Evolutionary conservation across 2,329 filamentous ascomycete species (phyloP), one percentile per base, ranked within the genome.

Genomic region (Colletotrichum chrysophilum): DNA sequence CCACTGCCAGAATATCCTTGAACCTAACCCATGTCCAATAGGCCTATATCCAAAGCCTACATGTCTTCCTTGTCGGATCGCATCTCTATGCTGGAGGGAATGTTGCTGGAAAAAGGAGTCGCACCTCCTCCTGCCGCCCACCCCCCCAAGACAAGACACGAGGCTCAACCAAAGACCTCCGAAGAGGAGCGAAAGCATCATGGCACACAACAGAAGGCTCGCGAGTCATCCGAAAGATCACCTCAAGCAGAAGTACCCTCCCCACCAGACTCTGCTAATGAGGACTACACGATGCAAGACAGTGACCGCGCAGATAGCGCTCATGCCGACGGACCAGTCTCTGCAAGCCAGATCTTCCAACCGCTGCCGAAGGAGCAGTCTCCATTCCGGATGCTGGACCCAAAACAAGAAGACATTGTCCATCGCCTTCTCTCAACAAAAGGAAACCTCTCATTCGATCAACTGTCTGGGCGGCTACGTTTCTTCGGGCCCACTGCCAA

Each of bases 21-120:
- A 21, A 28, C 12, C 67, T 70, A 28, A 70, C 36, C 14, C 13
- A 4, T 8, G 14, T 18, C 16, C 5, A 9, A 5, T 52, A 91
- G 89, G 48, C 89, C 89, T 9, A 90, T 91, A 38, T 91, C 89
- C 24, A 88, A 90, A 80, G 89, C 89, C 69, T 91, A 91, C 80
- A 90, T 90, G 86, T 88, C 87, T 55, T 91, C 89, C 2, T 83
- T 91, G 13, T 89, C 89, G n/a, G 88, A 89, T 28, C 86, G 89
- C 6, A 89, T 91, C 58, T 83, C 85, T 9, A 77, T 91, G 75
- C 84, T 91, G 1, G 89, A 91, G 81, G 81, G 82, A 18, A 85
- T 91, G 86, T 85, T 91, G 5, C 80, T 86, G 71, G 88, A 90
- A 52, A 86, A 85, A 38, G 89, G 89, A 66, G 85, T 88, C 21